phyloP scores from a whole-genome alignment of 1,284 basidiomycete species.

The Phellinidium pouzarii region DNA sequence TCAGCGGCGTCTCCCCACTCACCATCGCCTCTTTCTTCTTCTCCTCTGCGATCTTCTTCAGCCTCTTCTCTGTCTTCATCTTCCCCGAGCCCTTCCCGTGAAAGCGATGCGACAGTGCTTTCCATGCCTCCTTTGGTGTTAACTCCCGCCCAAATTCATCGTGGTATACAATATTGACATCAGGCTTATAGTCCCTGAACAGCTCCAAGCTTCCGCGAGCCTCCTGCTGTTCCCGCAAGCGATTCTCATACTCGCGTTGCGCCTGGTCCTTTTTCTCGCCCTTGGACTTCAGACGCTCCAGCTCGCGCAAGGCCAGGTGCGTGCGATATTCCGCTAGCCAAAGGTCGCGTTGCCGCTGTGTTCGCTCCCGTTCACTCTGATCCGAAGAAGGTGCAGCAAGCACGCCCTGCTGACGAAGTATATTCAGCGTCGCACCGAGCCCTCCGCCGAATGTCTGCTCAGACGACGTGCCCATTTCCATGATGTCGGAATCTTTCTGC shows the following conservation, averaged over 20 bases:
- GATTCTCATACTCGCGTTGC: slow-evolving; percentile 91
- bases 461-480: slow-evolving; percentile 52
- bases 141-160: slow-evolving; percentile 92
- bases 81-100: slow-evolving; percentile 92
- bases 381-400: slow-evolving; percentile 63
- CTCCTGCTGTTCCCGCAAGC: slow-evolving; percentile 85
- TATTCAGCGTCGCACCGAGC: slow-evolving; percentile 81
- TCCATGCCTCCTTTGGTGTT: slow-evolving; percentile 96
- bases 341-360: slow-evolving; percentile 80
- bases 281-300: slow-evolving; percentile 68
- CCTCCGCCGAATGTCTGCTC: slow-evolving; percentile 76
- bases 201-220: slow-evolving; percentile 76
- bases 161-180: slow-evolving; percentile 93
- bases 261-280: slow-evolving; percentile 90
- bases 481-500: slow-evolving; percentile 29
- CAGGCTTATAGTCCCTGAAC: slow-evolving; percentile 94
- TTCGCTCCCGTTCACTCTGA: slow-evolving; percentile 70
- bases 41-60: slow-evolving; percentile 93
- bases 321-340: slow-evolving; percentile 87
- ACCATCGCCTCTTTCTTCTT: slow-evolving; percentile 86
- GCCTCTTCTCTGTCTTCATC: slow-evolving; percentile 90
- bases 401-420: slow-evolving; percentile 91
- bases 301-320: slow-evolving; percentile 70
- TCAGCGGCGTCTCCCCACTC: slow-evolving; percentile 87
- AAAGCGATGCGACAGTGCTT: slow-evolving; percentile 90